These are phyloP conservation scores for Boletus patriciae DNA, from an alignment of 768 basidiomycete genomes.

Conservation along the genomic window DNA sequence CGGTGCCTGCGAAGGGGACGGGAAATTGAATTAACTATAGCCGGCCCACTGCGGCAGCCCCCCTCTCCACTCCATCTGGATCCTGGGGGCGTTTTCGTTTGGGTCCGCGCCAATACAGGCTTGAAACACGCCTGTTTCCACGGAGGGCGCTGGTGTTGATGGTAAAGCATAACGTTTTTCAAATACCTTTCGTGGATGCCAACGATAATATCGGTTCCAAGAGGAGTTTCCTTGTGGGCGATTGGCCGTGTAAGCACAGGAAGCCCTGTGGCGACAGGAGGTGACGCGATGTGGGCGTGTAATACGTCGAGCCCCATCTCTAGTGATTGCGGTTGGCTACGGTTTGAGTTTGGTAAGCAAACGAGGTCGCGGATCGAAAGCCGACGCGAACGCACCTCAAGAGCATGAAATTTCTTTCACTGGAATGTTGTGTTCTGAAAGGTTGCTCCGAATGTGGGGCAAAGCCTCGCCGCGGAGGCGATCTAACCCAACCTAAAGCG, in stretches of 20 bases:
- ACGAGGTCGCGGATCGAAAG: neutral
- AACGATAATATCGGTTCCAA: conserved; percentile 25
- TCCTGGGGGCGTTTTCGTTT: conserved; percentile 21
- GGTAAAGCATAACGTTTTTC: neutral
- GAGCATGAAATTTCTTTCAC: conserved; percentile 22
- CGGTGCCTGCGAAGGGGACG: conserved; percentile 16
- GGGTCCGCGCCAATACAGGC: conserved; percentile 44
- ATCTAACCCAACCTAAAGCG: conserved; percentile 21
- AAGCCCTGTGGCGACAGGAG: conserved; percentile 11
- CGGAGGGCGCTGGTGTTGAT: conserved; percentile 4
- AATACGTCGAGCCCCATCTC: conserved; percentile 27
- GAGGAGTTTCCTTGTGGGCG: conserved; percentile 16
- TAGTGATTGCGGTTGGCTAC: conserved; percentile 18
- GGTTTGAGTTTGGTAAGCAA: neutral
- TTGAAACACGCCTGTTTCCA: conserved; percentile 62
- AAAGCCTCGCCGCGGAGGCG: conserved; percentile 20
- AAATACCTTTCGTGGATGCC: conserved; percentile 22
- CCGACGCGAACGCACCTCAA: conserved; percentile 14
- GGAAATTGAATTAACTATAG: conserved; percentile 27
- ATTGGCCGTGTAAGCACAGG: conserved; percentile 15
- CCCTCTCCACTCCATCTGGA: conserved; percentile 24
- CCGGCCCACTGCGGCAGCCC: conserved; percentile 32
- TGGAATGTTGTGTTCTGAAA: conserved; percentile 25
- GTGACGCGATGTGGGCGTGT: conserved; percentile 16
- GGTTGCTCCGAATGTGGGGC: conserved; percentile 12